Percentiles rank a stretch among this genome's conserved stretches.
These are phyloP conservation scores for Quambalaria eucalypti DNA, from an alignment of 1,284 basidiomycete genomes.

Conservation along the genomic window DNA sequence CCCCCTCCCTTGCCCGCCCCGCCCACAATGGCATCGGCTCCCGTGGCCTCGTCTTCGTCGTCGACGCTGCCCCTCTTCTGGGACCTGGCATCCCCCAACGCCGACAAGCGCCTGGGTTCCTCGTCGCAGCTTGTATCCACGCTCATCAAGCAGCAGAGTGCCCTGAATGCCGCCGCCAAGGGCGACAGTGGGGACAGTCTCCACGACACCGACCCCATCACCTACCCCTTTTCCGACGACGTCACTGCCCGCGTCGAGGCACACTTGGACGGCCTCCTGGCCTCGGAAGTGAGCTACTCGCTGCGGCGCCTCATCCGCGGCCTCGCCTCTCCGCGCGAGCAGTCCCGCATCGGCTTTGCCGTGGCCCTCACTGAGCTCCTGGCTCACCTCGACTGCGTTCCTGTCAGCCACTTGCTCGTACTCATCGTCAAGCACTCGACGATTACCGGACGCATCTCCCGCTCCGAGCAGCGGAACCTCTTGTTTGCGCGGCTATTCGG, in stretches of 20 bases:
- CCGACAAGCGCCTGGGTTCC: slow-evolving; percentile 70
- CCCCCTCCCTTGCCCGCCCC: too few species aligned
- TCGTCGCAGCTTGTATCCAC: slow-evolving; percentile 72
- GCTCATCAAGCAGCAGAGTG: slow-evolving; percentile 48
- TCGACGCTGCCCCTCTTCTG: slow-evolving; percentile 60
- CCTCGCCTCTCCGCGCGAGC: slow-evolving; percentile 81
- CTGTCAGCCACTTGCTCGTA: slow-evolving; percentile 49
- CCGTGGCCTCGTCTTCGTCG: too few species aligned
- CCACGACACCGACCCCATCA: slow-evolving; percentile 39
- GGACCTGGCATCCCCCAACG: slow-evolving; percentile 76
- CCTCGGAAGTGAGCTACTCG: slow-evolving; percentile 52
- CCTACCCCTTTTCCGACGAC: slow-evolving; percentile 33
- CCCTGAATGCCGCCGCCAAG: slow-evolving; percentile 46
- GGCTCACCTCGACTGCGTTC: slow-evolving; percentile 68
- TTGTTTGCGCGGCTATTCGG: slow-evolving; percentile 90
- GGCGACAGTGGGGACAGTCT: too few species aligned
- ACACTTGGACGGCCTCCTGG: slow-evolving; percentile 53
- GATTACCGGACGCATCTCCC: slow-evolving; percentile 53
- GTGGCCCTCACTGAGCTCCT: slow-evolving; percentile 91
- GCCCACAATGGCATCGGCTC: too few species aligned
- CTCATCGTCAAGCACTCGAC: slow-evolving; percentile 35
- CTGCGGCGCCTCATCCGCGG: slow-evolving; percentile 53
- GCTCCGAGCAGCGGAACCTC: slow-evolving; percentile 83
- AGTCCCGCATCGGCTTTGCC: slow-evolving; percentile 84
- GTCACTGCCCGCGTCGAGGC: slow-evolving; percentile 49